Conservation (phyloP, 441 rosid species). For the Populus trichocarpa region DNA sequence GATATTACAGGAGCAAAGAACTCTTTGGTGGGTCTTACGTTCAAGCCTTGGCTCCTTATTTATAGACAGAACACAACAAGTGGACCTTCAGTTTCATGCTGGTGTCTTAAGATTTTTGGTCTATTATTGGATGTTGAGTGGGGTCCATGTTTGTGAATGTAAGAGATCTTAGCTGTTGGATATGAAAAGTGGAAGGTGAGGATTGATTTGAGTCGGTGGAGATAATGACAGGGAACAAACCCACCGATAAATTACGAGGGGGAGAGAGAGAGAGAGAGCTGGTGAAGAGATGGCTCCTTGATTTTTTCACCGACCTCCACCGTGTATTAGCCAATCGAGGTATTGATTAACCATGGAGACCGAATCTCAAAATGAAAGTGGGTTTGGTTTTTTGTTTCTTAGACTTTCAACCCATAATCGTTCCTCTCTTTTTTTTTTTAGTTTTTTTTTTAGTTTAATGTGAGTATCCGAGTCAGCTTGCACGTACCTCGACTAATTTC, state of each 20-base stretch:
- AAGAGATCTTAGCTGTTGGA: background rate
- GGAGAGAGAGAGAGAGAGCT: background rate
- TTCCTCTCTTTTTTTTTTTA: no score
- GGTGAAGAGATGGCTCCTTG: background rate
- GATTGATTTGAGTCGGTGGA: conserved; percentile 16
- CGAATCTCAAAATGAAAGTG: background rate
- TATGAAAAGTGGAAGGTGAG: background rate
- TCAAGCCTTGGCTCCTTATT: background rate
- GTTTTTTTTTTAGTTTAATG: no score
- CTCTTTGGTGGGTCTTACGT: background rate
- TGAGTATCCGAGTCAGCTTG: no score
- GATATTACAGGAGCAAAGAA: background rate
- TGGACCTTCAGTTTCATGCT: background rate
- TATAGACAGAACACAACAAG: conserved; percentile 5
- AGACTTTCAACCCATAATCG: no score
- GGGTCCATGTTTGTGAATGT: background rate
- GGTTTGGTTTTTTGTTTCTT: no score
- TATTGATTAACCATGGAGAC: background rate
- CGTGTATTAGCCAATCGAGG: background rate
- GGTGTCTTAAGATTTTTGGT: background rate
- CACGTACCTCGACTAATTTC: no score
- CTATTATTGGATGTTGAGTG: background rate
- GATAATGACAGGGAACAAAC: conserved; percentile 1
- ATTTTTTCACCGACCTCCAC: conserved; percentile 7
- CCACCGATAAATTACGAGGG: background rate